Conservation (phyloP, 805 yeast genomes). For the Myxozyma udenii region DNA sequence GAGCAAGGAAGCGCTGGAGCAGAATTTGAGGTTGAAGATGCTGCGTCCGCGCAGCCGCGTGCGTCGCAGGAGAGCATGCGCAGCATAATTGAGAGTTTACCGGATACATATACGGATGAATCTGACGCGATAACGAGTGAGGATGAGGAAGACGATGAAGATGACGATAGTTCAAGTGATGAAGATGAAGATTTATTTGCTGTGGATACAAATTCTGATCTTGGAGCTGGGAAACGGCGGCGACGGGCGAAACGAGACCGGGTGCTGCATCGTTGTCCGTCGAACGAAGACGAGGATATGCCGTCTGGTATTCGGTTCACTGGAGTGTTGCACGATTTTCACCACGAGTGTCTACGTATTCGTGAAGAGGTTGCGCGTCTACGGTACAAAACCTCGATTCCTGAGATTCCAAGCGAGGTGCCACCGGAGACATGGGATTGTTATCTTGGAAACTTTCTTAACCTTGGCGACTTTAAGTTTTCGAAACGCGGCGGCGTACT, state of each 20-base stretch:
- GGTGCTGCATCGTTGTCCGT: too few relatives aligned
- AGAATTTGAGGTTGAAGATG: background rate
- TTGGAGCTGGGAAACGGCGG: too few relatives aligned
- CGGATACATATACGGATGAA: conserved; percentile 15
- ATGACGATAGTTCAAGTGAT: conserved; percentile 10
- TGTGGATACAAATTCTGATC: background rate
- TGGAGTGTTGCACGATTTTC: conserved; percentile 18
- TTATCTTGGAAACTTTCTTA: conserved; percentile 17
- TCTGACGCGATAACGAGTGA: conserved; percentile 2
- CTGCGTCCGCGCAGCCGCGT: too few relatives aligned
- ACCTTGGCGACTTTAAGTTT: conserved; percentile 14
- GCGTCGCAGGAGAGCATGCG: background rate
- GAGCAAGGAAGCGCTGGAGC: background rate
- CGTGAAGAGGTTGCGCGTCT: conserved; percentile 21
- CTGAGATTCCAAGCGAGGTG: conserved; percentile 28
- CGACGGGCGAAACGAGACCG: too few relatives aligned
- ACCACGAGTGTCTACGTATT: conserved; percentile 24
- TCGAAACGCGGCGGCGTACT: conserved; percentile 12
- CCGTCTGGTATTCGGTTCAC: conserved; percentile 16
- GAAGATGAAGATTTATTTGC: conserved; percentile 2
- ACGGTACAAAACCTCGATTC: conserved; percentile 17
- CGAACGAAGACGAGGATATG: conserved; percentile 13
- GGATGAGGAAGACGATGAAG: conserved; percentile 4
- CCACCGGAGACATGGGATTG: conserved; percentile 27
- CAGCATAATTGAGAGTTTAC: conserved; percentile 4